Evolutionary conservation across 495 filamentous ascomycete species (phyloP), one percentile per base, ranked within the genome.

Genomic region (Talaromyces adpressus): DNA sequence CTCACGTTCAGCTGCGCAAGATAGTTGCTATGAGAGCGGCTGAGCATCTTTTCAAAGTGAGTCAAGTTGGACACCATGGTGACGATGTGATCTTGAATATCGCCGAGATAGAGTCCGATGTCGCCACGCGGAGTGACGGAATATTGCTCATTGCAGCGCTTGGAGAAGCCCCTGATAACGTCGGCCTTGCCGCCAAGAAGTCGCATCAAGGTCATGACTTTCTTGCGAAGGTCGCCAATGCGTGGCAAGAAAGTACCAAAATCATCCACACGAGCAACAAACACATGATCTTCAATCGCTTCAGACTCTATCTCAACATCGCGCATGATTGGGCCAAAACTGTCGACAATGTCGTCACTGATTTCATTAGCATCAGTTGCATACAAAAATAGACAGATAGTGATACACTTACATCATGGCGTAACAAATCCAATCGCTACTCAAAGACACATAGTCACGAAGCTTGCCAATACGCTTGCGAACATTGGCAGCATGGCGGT

Each of bases 81-180:
- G 34, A 98, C 91, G 36, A 98, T 93, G 82, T 98, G 94, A 77
- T 98, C 94, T 72, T 98, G 94, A 65, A 98, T 96, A 79, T 98
- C 94, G 64, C 91, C 90, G 3, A 98, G 80, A 70, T 98, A 98
- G 64, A 98, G 83, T 14, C 93, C 94, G 68, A 98, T 96, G 72
- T 98, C 94, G 73, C 91, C 92, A 27, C 91, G 89, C 0, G 94
- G 94, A 12, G 94, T 95, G 57, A 97, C 88, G 66, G 90, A 87
- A 81, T 94, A 98, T 64, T 96, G 89, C 68, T 96, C 92, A 74
- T 97, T 98, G 83, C 94, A 98, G 52, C 94, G 89, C 76, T 98
- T 98, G 34, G 94, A 93, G 71, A 98, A 98, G 18, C 94, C 94
- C 57, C 89, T 90, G 65, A 98, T 92, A 62, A 98, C 95, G 70